Evolutionary conservation across 805 yeast genomes (phyloP).

Genomic region (Saccharomycopsis sp.): DNA sequence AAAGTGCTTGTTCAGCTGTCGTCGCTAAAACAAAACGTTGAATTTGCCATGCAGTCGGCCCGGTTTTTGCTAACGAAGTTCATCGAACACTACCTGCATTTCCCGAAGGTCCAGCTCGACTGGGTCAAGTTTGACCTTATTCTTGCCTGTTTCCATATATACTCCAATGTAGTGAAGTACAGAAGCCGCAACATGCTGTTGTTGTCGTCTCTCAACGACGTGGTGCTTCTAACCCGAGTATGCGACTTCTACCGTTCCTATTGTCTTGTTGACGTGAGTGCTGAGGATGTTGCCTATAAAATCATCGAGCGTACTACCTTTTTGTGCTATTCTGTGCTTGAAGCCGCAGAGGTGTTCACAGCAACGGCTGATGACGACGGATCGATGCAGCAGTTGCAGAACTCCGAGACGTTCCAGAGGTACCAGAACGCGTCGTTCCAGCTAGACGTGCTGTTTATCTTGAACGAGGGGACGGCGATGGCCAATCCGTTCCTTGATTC

Average conservation of each 20-base stretch:
- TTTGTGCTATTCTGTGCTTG: conserved; percentile 1
- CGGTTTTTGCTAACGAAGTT: neutral
- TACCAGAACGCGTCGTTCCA: neutral
- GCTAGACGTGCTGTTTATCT: neutral
- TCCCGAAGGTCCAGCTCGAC: neutral
- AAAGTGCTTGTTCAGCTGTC: neutral
- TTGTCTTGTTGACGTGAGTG: neutral
- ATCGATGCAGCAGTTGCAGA: neutral
- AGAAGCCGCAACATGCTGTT: neutral
- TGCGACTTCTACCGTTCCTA: neutral
- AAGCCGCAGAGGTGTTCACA: neutral
- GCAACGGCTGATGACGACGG: neutral
- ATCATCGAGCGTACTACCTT: neutral
- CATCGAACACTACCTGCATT: neutral
- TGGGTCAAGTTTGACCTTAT: neutral
- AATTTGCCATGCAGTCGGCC: neutral
- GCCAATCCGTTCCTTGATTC: conserved; percentile 1
- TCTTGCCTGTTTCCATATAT: conserved; percentile 1
- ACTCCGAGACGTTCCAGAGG: neutral
- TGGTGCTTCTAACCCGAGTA: neutral
- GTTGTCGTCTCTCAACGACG: neutral
- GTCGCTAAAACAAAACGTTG: neutral
- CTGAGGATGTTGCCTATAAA: neutral
- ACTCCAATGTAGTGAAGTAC: neutral
- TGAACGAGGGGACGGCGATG: neutral